Base-by-base conservation (phyloP, 495 filamentous ascomycete species). In the Xylaria cubensis region DNA sequence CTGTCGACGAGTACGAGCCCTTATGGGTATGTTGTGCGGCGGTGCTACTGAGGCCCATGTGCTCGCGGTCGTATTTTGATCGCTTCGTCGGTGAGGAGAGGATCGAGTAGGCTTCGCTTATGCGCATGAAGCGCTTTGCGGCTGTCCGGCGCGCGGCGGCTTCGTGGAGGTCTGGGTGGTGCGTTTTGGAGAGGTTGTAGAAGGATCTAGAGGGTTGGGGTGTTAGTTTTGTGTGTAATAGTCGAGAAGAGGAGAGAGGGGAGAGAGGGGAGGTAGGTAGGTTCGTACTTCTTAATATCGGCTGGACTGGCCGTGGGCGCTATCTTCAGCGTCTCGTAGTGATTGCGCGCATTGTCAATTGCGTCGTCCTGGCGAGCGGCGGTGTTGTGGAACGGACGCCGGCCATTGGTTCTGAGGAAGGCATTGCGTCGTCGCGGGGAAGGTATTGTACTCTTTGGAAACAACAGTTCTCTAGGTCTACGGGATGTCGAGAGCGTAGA, bases 151-250 rank as follows among this genome's bases (percentile, higher is more conserved):
- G 79, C 1, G 92, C 91, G 83, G 97, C 91, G 71, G 83, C 62
- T 70, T 87, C 93, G 86, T 98, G 96, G 82, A 88, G 91, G 88
- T 99, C 96, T 17, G 96, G 96, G 85, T 99, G 96, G 89, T 97
- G 92, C 64, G 84, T 81, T 83, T 97, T 96, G 82, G 94, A 97
- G 79, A 99, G 92, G 74, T 85, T 76, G 88, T 97, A 98, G 88
- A 97, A 99, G 86, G 94, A 90, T 71, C 46, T 80, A n/a, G 50
- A 21, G 15, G 39, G 69, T 77, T 39, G 79, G 41, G 26, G 62
- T 67, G 64, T 61, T 63, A 34, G 41, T 46, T 62, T 39, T 46
- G 19, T 39, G 46, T 62, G 15, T 19, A 10, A 26, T 21, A 21
- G 50, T 3, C 1, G 50, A 26, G 50, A n/a, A n/a, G n/a, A 7